Base-by-base conservation (phyloP, 208 protist species). In the Naegleria fowleri region DNA sequence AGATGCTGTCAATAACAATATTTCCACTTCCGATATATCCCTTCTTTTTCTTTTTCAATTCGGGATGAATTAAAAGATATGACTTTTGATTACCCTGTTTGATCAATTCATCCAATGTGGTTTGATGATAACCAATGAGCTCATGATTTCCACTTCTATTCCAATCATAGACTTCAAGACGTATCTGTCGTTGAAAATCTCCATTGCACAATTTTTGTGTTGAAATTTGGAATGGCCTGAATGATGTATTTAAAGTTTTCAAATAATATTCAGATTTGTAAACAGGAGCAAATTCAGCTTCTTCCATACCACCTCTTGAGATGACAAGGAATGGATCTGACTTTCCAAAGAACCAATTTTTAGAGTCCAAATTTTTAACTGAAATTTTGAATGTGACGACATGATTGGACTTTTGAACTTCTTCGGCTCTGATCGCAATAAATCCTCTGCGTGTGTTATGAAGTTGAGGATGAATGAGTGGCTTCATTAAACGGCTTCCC, bases 141-240 rank as follows among this genome's bases (percentile, higher is more conserved):
- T 84, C 36, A 29, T 92, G 84, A 9, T 90, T 79, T 58, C 85
- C 90, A 25, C 19, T 67, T 7, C 25, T 41, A 15, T 92, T 91
- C 19, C 48, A 92, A 83, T 83, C 85, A 52, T 40, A 93, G 0
- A 59, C 29, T 19, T 88, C 67, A 0, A 92, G 38, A 16, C 75
- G 4, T 19, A 93, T 13, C 22, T 41, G 16, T 15, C 67, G 5
- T 40, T 92, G 0, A 88, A 43, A 25, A 51, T 92, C 91, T 33
- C 92, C 92, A 86, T 88, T 93, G 22, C 33, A 83, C n/a, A 93
- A 86, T 29, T 51, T 87, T 67, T 92, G 52, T 33, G 83, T 11
- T 13, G n/a, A 91, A 4, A 93, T 36, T 52, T 51, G 5, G 39
- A 93, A 86, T 43, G 92, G 67, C 25, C n/a, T 59, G n/a, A 41